phyloP scores from a whole-genome alignment of 306 rosid genomes.

The Prunus davidiana region DNA sequence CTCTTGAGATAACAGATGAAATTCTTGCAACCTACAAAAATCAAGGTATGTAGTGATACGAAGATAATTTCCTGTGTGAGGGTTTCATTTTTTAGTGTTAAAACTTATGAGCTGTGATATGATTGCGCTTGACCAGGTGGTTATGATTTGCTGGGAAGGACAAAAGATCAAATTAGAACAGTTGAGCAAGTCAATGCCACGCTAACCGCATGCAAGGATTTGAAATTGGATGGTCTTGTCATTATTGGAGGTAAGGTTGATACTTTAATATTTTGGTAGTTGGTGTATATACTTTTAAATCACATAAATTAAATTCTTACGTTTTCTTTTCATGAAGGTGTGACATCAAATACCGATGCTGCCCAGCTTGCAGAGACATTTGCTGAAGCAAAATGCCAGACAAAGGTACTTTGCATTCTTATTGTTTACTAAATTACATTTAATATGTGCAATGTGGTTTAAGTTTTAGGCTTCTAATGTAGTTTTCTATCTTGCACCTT shows the following conservation, averaged over 20 bases:
- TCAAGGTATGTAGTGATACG: conserved; percentile 57
- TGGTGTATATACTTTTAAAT: background rate
- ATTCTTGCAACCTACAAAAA: conserved; percentile 84
- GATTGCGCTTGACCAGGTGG: conserved; percentile 61
- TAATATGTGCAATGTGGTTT: background rate
- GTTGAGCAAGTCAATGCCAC: conserved; percentile 94
- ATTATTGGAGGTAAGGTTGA: conserved; percentile 77
- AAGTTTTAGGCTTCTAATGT: background rate
- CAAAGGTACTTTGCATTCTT: conserved; percentile 54
- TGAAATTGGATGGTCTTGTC: conserved; percentile 94
- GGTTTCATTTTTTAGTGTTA: background rate
- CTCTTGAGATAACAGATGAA: conserved; percentile 76
- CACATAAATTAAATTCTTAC: conserved; percentile 5
- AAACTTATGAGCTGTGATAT: conserved; percentile 14
- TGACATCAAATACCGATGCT: conserved; percentile 96
- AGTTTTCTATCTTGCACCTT: background rate
- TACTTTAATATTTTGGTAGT: conserved; percentile 1
- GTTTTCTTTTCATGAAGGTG: conserved; percentile 51
- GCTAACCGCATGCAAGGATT: conserved; percentile 64
- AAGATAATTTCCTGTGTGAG: conserved; percentile 2
- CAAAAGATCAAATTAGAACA: conserved; percentile 94
- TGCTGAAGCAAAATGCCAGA: conserved; percentile 79
- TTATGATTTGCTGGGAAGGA: conserved; percentile 95
- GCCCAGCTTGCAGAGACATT: conserved; percentile 99
- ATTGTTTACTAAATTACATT: background rate